Evolutionary conservation across 75 land plant species (phyloP), one percentile per base, ranked within the genome.

Genomic region (Sequoiadendron giganteum): DNA sequence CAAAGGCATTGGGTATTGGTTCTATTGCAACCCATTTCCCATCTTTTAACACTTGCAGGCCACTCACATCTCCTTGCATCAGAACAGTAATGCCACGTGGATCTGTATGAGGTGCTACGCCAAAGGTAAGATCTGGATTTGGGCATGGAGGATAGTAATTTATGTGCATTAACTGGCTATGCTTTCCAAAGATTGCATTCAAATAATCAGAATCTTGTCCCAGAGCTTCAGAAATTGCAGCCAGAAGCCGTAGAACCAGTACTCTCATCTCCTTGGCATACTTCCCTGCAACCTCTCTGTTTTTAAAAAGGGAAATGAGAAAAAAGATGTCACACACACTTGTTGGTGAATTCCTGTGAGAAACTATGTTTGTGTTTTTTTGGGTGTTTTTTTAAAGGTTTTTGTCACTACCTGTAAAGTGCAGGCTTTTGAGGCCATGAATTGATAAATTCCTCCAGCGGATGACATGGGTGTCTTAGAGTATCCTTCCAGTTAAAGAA

Each of bases 121-220:
- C 43, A 42, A 91, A 90, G 19, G 95, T 95, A 5, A 94, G 92
- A 49, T 91, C 94, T 72, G 96, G 96, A 52, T 95, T 90, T 15
- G 95, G 96, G 81, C 96, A 95, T n/a, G 94, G 90, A 16, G 95
- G 96, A 79, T 95, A 95, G 89, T 90, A 94, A 86, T 95, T 95
- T 56, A 93, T 52, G 1, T 88, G 90, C 94, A 94, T 90, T 82
- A 90, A 91, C 61, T 93, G 92, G 13, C 87, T 90, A 30, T 94
- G 91, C 58, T 88, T 90, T 19, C 95, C 92, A n/a, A 93, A 28
- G 8, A 88, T 79, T n/a, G 86, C 89, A 30, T 73, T 87, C 43
- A 92, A 88, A 87, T 90, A 84, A 28, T 93, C 87, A n/a, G 39
- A 86, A 4, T 89, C 89, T 21, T 93, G 65, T 2, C 94, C 94